These are phyloP conservation scores for Suhomyces kilbournensis DNA, from an alignment of 805 yeast species.

Conservation along the genomic window DNA sequence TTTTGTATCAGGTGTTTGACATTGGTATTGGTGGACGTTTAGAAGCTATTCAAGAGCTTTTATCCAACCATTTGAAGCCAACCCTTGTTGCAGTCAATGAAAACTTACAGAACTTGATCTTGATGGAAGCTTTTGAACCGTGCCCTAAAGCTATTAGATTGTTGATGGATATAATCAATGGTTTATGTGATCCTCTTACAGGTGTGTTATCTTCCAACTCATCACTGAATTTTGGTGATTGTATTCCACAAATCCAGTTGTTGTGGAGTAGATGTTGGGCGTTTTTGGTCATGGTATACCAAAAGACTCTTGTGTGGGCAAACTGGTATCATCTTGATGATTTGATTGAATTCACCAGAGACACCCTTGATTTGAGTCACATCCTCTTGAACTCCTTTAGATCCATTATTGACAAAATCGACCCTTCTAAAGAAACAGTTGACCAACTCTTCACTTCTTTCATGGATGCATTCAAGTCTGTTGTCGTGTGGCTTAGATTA, in stretches of 20 bases:
- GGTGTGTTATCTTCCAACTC: slow-evolving; percentile 44
- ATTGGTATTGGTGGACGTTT: slow-evolving; percentile 60
- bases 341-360: slow-evolving; percentile 80
- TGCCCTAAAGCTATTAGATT: slow-evolving; percentile 73
- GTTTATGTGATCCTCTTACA: slow-evolving; percentile 61
- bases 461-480: slow-evolving; percentile 60
- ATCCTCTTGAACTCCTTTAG: slow-evolving; percentile 63
- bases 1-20: slow-evolving; percentile 74
- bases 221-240: slow-evolving; percentile 2
- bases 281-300: slow-evolving; percentile 65
- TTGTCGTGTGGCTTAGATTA: slow-evolving; percentile 77
- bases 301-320: slow-evolving; percentile 76
- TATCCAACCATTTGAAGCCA: slow-evolving; percentile 42
- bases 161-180: slow-evolving; percentile 65
- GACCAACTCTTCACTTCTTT: slow-evolving; percentile 46
- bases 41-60: slow-evolving; percentile 63
- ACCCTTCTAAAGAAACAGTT: background rate
- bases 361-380: slow-evolving; percentile 76
- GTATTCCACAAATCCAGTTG: slow-evolving; percentile 21
- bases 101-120: slow-evolving; percentile 44
- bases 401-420: slow-evolving; percentile 26
- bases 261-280: slow-evolving; percentile 77
- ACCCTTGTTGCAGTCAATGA: slow-evolving; percentile 49
- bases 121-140: slow-evolving; percentile 59
- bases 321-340: slow-evolving; percentile 50